These are phyloP conservation scores for Vachellia pachyceras DNA, from an alignment of 306 rosid genomes.

Conservation along the genomic window DNA sequence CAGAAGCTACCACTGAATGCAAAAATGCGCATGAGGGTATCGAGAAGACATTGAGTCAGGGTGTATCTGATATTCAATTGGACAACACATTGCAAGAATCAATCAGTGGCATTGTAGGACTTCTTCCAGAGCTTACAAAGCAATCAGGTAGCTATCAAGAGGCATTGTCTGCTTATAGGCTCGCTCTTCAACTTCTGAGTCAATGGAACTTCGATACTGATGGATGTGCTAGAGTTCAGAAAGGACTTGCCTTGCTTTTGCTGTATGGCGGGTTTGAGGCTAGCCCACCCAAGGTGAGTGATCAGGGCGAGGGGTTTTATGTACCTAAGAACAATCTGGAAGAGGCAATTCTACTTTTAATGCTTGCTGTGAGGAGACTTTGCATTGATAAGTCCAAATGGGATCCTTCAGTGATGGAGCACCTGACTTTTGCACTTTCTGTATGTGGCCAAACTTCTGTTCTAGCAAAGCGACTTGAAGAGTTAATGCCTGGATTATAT, in stretches of 20 bases:
- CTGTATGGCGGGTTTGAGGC: conserved; percentile 92
- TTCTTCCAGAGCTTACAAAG: conserved; percentile 94
- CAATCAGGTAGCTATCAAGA: conserved; percentile 70
- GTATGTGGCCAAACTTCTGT: conserved; percentile 76
- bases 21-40: conserved; percentile 81
- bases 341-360: conserved; percentile 89
- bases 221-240: conserved; percentile 84
- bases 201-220: conserved; percentile 94
- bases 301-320: conserved; percentile 80
- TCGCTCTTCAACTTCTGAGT: conserved; percentile 82
- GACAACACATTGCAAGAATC: conserved; percentile 85
- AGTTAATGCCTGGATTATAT: conserved; percentile 84
- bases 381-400: conserved; percentile 72
- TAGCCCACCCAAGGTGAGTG: conserved; percentile 82
- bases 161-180: conserved; percentile 78
- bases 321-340: conserved; percentile 91
- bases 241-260: conserved; percentile 73
- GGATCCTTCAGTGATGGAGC: conserved; percentile 95
- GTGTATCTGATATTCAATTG: conserved; percentile 80
- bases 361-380: conserved; percentile 75
- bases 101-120: conserved; percentile 87
- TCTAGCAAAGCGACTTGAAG: conserved; percentile 83
- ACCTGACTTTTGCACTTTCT: conserved; percentile 88
- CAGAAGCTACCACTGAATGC: conserved; percentile 92
- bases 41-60: conserved; percentile 82